Evolutionary conservation across 805 yeast genomes (phyloP), one percentile per base, ranked within the genome.

Genomic region (Jamesozyma piceae): DNA sequence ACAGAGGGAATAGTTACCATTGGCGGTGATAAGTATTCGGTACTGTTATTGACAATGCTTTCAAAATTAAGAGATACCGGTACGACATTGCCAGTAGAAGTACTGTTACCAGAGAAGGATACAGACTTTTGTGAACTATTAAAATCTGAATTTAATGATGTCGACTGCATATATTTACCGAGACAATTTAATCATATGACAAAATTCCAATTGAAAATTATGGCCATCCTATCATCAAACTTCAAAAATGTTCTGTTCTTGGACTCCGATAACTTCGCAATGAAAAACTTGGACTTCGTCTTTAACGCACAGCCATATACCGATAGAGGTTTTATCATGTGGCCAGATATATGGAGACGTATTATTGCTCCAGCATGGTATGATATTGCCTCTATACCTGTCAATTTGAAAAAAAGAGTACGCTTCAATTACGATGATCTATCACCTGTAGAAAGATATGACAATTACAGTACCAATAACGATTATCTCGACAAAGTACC

Each of bases 321-420:
- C 13, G 58, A 69, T 13, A 63, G 67, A 44, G 76, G 80, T 45
- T 63, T 76, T 55, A 63, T 79, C 21, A 59, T 78, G 19, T 86
- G 94, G 90, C 94, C 95, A 1, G 95, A 86, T 62, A 84, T 79
- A 59, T 86, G 95, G 95, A 74, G 80, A 59, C 71, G 95, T 48
- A 78, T 89, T 8, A 83, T 89, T 1, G 75, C 84, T 1, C 95
- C 95, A 4, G 63, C 65, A 28, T 81, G 73, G 52, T 86, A 82
- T 60, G 73, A 75, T 24, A 78, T 86, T 49, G 85, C 85, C 0
- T 83, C 77, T 2, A 66, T 78, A 10, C 51, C 64, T 4, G 14
- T 35, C 4, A 18, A 36, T 39, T 64, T 76, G 1, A 70, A 73
- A 21, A 50, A 56, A 37, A 65, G 61, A 15, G 65, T 64, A 45